Conservation (phyloP, 495 filamentous ascomycete species). For the Stereocaulon alpinum region DNA sequence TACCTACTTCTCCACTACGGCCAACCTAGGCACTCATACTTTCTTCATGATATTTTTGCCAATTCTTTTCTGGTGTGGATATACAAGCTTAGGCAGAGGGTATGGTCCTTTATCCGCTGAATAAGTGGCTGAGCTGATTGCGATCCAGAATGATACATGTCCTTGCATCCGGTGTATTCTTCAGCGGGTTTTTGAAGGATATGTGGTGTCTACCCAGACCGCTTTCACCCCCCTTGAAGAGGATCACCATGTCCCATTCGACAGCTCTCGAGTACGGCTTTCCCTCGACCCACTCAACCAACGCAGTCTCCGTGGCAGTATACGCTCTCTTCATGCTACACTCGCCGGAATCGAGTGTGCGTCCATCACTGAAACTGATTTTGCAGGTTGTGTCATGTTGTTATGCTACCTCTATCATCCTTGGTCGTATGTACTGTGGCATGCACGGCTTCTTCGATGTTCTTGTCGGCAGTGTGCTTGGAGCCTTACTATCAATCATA, state of each 20-base stretch:
- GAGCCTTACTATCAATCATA: conserved; percentile 52
- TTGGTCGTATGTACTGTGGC: conserved; percentile 89
- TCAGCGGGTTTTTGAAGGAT: conserved; percentile 89
- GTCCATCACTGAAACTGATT: conserved; percentile 39
- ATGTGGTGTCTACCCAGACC: conserved; percentile 89
- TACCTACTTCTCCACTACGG: conserved; percentile 91
- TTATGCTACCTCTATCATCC: conserved; percentile 79
- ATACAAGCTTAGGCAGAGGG: conserved; percentile 70
- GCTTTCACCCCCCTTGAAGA: conserved; percentile 81
- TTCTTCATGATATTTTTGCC: conserved; percentile 95
- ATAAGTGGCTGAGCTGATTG: conserved; percentile 10
- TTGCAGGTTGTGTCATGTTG: conserved; percentile 61
- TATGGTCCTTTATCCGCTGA: conserved; percentile 35
- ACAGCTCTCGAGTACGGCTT: conserved; percentile 94
- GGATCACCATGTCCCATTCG: conserved; percentile 94
- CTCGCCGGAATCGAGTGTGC: conserved; percentile 41
- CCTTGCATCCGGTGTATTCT: conserved; percentile 80
- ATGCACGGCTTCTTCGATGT: conserved; percentile 98
- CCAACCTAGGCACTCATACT: conserved; percentile 95
- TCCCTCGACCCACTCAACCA: conserved; percentile 92
- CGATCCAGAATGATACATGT: conserved; percentile 68
- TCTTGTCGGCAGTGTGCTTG: conserved; percentile 63
- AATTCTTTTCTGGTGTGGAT: conserved; percentile 92
- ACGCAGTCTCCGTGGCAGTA: conserved; percentile 86
- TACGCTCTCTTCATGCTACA: conserved; percentile 65